Conservation (phyloP, 2,329 filamentous ascomycete genomes). For the Phaeosphaeria sp. region DNA sequence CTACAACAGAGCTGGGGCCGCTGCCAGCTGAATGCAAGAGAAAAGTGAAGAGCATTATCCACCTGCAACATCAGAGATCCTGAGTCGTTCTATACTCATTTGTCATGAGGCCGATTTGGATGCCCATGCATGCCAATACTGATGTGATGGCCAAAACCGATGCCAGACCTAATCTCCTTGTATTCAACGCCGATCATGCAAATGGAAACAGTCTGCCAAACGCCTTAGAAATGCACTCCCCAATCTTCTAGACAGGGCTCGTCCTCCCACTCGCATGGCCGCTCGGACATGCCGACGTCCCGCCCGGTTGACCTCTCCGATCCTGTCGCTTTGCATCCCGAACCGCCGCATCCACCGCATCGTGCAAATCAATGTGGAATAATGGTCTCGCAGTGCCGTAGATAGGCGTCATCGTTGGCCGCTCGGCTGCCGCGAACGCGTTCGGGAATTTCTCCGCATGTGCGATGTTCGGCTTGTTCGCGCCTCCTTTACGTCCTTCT, state of each 20-base stretch:
- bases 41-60: too few species aligned
- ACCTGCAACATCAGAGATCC: too few species aligned
- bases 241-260: neutral
- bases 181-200: neutral
- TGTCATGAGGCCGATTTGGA: too few species aligned
- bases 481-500: slow-evolving; percentile 4
- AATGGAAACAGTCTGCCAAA: neutral
- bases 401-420: slow-evolving; percentile 10
- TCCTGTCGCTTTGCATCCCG: slow-evolving; percentile 28
- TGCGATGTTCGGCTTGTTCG: neutral
- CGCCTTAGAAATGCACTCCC: neutral
- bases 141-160: neutral
- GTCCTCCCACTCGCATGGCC: neutral
- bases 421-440: neutral
- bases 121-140: too few species aligned
- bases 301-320: neutral
- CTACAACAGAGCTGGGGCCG: too few species aligned
- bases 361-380: slow-evolving; percentile 38
- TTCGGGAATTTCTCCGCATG: neutral
- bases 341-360: slow-evolving; percentile 37
- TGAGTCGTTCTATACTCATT: too few species aligned
- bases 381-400: slow-evolving; percentile 35
- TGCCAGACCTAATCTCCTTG: neutral
- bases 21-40: too few species aligned
- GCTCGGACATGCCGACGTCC: slow-evolving; percentile 1